Percentiles rank a stretch among this genome's conserved stretches.
phyloP scores from a whole-genome alignment of 495 filamentous ascomycete genomes.

The Lepidopterella palustris region DNA sequence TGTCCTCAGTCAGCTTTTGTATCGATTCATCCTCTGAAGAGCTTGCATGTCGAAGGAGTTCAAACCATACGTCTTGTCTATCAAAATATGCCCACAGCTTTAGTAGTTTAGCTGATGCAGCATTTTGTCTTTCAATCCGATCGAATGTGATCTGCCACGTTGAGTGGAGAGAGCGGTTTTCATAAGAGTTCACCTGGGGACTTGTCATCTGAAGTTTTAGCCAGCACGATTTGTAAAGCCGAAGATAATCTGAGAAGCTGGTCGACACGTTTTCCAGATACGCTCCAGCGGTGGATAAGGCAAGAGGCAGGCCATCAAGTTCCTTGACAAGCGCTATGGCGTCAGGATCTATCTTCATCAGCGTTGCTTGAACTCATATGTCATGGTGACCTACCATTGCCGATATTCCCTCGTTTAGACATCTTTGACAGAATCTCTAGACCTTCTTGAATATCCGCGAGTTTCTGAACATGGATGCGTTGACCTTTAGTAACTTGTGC shows the following conservation, averaged over 20 bases:
- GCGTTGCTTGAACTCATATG: not conserved
- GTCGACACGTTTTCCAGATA: slow-evolving; percentile 18
- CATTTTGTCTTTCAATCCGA: slow-evolving; percentile 5
- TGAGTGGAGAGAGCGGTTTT: slow-evolving; percentile 9
- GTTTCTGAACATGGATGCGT: slow-evolving; percentile 10
- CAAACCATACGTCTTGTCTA: slow-evolving; percentile 7
- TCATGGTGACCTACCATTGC: not conserved
- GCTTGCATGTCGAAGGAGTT: slow-evolving; percentile 5
- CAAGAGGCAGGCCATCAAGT: slow-evolving; percentile 27
- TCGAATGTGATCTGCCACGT: slow-evolving; percentile 11
- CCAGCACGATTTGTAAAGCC: slow-evolving; percentile 6
- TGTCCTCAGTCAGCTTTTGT: slow-evolving; percentile 8
- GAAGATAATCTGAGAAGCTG: slow-evolving; percentile 12
- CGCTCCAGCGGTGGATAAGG: slow-evolving; percentile 24
- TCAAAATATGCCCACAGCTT: slow-evolving; percentile 16
- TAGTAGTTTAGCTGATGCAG: slow-evolving; percentile 4
- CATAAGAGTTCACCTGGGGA: not conserved
- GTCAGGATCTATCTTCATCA: not conserved
- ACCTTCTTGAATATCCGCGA: slow-evolving; percentile 8
- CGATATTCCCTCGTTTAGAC: slow-evolving; percentile 6
- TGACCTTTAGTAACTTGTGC: slow-evolving; percentile 29
- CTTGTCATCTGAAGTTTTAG: slow-evolving; percentile 7
- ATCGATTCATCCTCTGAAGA: slow-evolving; percentile 8
- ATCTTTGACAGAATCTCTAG: slow-evolving; percentile 18
- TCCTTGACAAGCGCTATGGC: slow-evolving; percentile 10